A percentile compares a stretch with the other conserved stretches of the same genome.
Conservation (phyloP, 2,329 filamentous ascomycete genomes). For the Diaporthe citrichinensis region DNA sequence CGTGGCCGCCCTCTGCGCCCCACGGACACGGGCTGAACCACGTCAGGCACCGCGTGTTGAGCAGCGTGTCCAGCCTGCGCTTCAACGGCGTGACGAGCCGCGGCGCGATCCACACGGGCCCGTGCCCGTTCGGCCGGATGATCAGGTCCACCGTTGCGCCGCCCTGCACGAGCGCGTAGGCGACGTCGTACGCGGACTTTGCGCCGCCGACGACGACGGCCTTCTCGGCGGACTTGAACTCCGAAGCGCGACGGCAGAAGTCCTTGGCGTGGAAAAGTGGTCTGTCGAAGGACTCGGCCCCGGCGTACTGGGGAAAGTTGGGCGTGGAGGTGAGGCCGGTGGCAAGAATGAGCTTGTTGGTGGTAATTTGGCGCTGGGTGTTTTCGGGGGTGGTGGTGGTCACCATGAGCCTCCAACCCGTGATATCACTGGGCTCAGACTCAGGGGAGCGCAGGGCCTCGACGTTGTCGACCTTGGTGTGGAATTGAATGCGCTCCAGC, state of each 20-base stretch:
- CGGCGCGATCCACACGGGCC: conserved; percentile 68
- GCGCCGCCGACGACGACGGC: conserved; percentile 67
- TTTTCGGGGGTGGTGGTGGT: conserved; percentile 2
- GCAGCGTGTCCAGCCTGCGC: conserved; percentile 71
- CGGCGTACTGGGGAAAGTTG: conserved; percentile 56
- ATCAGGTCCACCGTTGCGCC: conserved; percentile 65
- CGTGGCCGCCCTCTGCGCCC: conserved; percentile 68
- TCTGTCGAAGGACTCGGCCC: conserved; percentile 53
- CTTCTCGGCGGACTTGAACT: conserved; percentile 51
- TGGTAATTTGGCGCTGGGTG: conserved; percentile 41
- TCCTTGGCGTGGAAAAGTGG: conserved; percentile 61
- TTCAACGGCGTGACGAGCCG: conserved; percentile 73
- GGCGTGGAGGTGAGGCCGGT: conserved; percentile 63
- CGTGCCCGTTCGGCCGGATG: conserved; percentile 63
- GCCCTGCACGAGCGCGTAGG: conserved; percentile 65
- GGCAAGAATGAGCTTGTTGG: conserved; percentile 63
- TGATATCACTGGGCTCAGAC: conserved; percentile 33
- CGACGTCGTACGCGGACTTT: conserved; percentile 72
- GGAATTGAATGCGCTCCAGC: conserved; percentile 61
- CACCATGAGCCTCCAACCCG: conserved; percentile 44
- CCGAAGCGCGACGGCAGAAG: conserved; percentile 52
- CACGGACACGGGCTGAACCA: conserved; percentile 78
- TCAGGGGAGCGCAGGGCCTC: conserved; percentile 40
- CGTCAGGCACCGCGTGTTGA: conserved; percentile 66
- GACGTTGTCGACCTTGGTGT: conserved; percentile 63